Base-by-base conservation (phyloP, 2,329 filamentous ascomycete species). In the Colletotrichum euphorbiae region DNA sequence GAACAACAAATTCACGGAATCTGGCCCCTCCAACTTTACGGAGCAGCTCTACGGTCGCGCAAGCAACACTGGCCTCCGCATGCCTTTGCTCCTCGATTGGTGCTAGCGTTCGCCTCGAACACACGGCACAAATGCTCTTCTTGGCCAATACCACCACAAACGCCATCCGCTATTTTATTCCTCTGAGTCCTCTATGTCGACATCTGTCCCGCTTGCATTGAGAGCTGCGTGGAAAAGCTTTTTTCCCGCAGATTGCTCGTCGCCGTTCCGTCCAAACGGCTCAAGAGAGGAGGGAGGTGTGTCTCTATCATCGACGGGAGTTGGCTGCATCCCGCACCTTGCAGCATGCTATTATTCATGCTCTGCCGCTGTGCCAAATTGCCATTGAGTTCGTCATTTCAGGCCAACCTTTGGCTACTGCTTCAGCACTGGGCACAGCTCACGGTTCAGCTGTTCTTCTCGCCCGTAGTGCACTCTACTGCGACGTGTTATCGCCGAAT, bases 391-490 rank as follows among this genome's bases (percentile, higher is more conserved):
- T 46, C 46, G 31, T 58, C 43, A 51, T 56, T 28, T 48, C 40
- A 46, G 46, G 19, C 62, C 56, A 54, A 28, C 6, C 11, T 46
- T 28, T 56, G 40, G 61, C 51, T 50, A 9, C 45, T 38, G 31
- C 50, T 56, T n/a, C 48, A 50, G 51, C 48, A 62, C 50, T 61
- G 56, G 24, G 38, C 59, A 50, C 48, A 38, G 36, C 42, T 52
- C 63, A 67, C 63, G 63, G 63, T 56, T 67, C 63, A 67, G 63
- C 57, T 15, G 63, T 67, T 67, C 58, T 31, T 19, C 24, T 52
- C 28, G 28, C n/a, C 46, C 19, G 28, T 8, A 28, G 6, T 3
- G 24, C 24, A 28, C 24, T 28, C 28, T 28, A 28, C 28, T 28
- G 28, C 28, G 6, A 28, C 28, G 6, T 8, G 28, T 28, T 28